Percentiles rank a stretch among this genome's conserved stretches.
Conservation (phyloP, 352 stramenopile species). For the Phytophthora tentaculata region DNA sequence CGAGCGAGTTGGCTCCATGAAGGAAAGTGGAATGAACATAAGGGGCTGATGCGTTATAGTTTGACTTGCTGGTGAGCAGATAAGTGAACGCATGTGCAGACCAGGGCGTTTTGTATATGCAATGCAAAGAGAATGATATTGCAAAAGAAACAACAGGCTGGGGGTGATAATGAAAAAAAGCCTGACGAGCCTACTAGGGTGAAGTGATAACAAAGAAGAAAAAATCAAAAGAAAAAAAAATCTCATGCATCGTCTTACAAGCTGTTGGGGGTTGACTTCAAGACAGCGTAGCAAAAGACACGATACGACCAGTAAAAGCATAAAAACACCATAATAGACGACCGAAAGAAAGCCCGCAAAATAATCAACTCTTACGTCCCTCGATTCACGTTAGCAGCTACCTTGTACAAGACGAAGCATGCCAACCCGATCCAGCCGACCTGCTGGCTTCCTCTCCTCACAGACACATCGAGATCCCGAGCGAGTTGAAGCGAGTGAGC, state of each 20-base stretch:
- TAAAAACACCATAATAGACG: constrained; percentile 8
- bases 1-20: constrained; percentile 22
- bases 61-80: constrained; percentile 18
- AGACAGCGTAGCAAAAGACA: not conserved
- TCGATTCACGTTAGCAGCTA: constrained; percentile 63
- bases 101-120: constrained; percentile 38
- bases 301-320: not conserved
- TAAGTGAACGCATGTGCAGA: constrained; percentile 15
- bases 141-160: constrained; percentile 23
- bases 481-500: constrained; percentile 29
- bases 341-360: constrained; percentile 56
- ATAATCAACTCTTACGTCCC: constrained; percentile 73
- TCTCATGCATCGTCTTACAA: not conserved
- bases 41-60: no score
- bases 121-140: constrained; percentile 30
- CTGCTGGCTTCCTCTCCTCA: constrained; percentile 35
- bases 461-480: constrained; percentile 34
- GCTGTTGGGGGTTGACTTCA: no score
- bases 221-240: constrained; percentile 18
- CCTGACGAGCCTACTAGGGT: constrained; percentile 15
- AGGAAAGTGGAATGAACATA: constrained; percentile 16
- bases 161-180: constrained; percentile 20
- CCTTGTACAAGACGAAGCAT: constrained; percentile 29
- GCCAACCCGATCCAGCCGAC: constrained; percentile 35
- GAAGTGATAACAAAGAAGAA: constrained; percentile 27